A percentile compares a stretch with the other conserved stretches of the same genome.
phyloP scores from a whole-genome alignment of 1,139 yeast genomes.

The Geotrichum citri-aurantii region DNA sequence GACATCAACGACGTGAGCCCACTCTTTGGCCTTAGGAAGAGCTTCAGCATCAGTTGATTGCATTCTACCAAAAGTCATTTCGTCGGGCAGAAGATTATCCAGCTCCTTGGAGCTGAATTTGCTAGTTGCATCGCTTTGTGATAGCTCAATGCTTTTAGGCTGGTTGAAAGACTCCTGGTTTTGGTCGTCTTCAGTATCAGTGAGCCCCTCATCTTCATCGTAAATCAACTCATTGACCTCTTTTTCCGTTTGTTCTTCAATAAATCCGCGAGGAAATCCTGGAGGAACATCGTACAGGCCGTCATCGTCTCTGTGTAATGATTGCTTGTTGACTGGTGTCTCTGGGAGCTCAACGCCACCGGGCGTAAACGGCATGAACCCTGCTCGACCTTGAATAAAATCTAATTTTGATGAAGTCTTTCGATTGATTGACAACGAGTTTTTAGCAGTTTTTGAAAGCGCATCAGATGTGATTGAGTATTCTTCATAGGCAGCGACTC shows the following conservation, averaged over 20 bases:
- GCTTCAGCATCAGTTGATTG: constrained; percentile 21
- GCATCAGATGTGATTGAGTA: constrained; percentile 46
- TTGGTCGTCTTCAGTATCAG: constrained; percentile 14
- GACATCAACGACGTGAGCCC: constrained; percentile 95
- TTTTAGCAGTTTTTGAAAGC: constrained; percentile 53
- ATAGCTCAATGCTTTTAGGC: constrained; percentile 7
- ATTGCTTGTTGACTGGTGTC: constrained; percentile 34
- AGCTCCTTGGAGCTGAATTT: constrained; percentile 41
- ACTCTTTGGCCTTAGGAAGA: constrained; percentile 46
- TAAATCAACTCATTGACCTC: constrained; percentile 21
- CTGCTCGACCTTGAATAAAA: constrained; percentile 62
- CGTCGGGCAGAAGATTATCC: constrained; percentile 72
- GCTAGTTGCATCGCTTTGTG: constrained; percentile 7
- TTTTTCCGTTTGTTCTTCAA: constrained; percentile 30
- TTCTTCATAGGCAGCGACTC: constrained; percentile 58
- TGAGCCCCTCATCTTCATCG: constrained; percentile 20
- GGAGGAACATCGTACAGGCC: constrained; percentile 83
- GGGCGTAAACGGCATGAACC: constrained; percentile 84
- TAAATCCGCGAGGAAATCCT: constrained; percentile 71
- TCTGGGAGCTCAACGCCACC: constrained; percentile 63
- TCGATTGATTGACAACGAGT: constrained; percentile 68
- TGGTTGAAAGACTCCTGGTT: constrained; percentile 6
- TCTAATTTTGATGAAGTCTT: constrained; percentile 59
- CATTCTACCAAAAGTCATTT: constrained; percentile 45
- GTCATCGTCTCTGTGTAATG: constrained; percentile 58